Base-by-base conservation (phyloP, 2,329 filamentous ascomycete genomes). In the Aureobasidium sp. region DNA sequence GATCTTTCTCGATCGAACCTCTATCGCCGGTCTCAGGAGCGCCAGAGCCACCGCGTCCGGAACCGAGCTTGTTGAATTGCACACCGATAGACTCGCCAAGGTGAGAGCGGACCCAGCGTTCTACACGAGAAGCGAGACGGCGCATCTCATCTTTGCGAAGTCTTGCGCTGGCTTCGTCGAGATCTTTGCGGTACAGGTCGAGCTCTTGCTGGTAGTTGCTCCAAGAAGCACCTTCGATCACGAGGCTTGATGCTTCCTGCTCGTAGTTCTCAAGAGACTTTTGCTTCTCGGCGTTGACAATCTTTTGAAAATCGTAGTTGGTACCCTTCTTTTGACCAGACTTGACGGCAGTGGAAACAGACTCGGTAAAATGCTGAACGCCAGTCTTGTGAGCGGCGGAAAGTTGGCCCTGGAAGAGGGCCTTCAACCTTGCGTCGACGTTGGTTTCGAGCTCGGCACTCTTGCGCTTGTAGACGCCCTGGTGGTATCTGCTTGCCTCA, bases 131-230 rank as follows among this genome's bases (percentile, higher is more conserved):
- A 1, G 94, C 92, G 64, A 99, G 78, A 23, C 94, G 85, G 64
- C 93, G 85, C 90, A 99, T 96, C 75, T 99, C 94, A 66, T 99
- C 94, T 70, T 94, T 92, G 67, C 94, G 84, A 66, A 99, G 77
- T 64, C 88, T 86, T 42, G 83, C 81, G 66, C 91, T 95, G 58
- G 95, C 90, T 65, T 94, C 89, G 63, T 95, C 90, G 15, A 99
- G 81, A 61, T 99, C 94, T 72, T 95, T 93, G 71, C 89, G 88
- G 67, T 93, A 96, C 27, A 96, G 78, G 25, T 81, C 77, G 61
- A 89, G 80, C 72, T 96, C 89, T 50, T 91, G 82, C 70, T 87
- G 85, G 72, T 94, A 95, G 72, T 90, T 88, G 66, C 89, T 92
- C 93, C 93, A 99, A 0, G 85, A 71, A 0, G 93, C 83, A n/a